Evolutionary conservation across 352 stramenopile species (phyloP), one percentile per base, ranked within the genome.

Genomic region (Phytophthora capsici): DNA sequence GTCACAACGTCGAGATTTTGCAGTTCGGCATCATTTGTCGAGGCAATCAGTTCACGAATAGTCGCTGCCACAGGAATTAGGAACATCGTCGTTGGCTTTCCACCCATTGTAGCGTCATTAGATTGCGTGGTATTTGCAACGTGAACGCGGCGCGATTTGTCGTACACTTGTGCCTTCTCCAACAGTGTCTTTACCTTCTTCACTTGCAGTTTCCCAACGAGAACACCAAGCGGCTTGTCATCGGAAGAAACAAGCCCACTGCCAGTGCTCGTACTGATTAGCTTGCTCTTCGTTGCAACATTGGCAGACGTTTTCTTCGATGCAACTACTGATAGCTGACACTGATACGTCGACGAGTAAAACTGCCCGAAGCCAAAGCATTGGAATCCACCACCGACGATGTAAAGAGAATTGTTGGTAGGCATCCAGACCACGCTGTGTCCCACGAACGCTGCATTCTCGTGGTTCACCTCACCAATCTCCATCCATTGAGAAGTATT

Each of bases 311-410:
- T 8, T 23, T 46, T 49, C 23, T 54, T 64, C 20, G 43, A 14
- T 30, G 12, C 16, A 28, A 30, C 23, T 19, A 89, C n/a, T 9
- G 74, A 70, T 12, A 93, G 49, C 14, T 85, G 60, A 38, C 80
- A 91, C n/a, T 74, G 69, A 51, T 87, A 82, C 25, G 72, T 60
- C 20, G 78, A 80, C 22, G 84, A 91, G 64, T 94, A 94, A 53
- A 91, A 84, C 36, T 92, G 82, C 0, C 83, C 88, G 60, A 94
- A 96, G 13, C 88, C 88, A 75, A 93, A 96, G 45, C 80, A 89
- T 64, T 96, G 88, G 52, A 91, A 93, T 5, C 88, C 86, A 43
- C 88, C 88, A 0, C 88, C 88, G 12, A 93, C 53, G 41, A 93
- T 56, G 49, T 82, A 84, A 36, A 80, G 60, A 14, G 63, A 78